Evolutionary conservation across 129 eudicot genomes (phyloP), one percentile per base, ranked within the genome.

Genomic region (Flaveria linearis): DNA sequence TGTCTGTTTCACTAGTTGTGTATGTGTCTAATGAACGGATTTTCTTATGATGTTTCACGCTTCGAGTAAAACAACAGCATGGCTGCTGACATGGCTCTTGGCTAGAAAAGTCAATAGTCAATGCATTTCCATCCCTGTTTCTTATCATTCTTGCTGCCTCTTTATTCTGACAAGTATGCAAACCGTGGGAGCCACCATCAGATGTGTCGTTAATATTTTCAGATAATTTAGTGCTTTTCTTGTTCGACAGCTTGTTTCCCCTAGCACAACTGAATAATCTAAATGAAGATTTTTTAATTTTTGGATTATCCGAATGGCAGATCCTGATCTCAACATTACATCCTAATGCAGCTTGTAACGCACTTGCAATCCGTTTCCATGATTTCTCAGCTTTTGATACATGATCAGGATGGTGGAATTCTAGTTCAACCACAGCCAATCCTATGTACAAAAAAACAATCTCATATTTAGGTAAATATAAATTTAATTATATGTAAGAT

Each of bases 321-420:
- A 95, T 91, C 65, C 97, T 86, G 52, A 95, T 84, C 84, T 95
- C 99, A 7, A 95, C 90, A 62, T 91, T 95, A 64, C 92, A 86
- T 5, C 97, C 92, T 75, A 95, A 77, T 12, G 83, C 79, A 47
- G 83, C 77, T 76, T 95, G 99, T 77, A 95, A 84, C 15, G 92
- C 89, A 69, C 85, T 83, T 25, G 99, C 99, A 28, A 95, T 95
- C 64, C 20, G 55, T 85, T 95, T 91, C 99, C 97, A 91, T 69
- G 94, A 86, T 61, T 86, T 95, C 76, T 91, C 99, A 26, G 97
- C 99, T 84, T 89, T 91, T 0, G 85, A 73, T 73, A 82, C 88
- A 50, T 83, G 26, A 33, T 84, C 82, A 5, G 87, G 89, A 66
- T 65, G 79, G 52, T 36, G 69, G 73, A 95, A 95, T 71, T 87